Conservation (phyloP, 768 basidiomycete genomes). For the Phaeolepiota aurea region DNA sequence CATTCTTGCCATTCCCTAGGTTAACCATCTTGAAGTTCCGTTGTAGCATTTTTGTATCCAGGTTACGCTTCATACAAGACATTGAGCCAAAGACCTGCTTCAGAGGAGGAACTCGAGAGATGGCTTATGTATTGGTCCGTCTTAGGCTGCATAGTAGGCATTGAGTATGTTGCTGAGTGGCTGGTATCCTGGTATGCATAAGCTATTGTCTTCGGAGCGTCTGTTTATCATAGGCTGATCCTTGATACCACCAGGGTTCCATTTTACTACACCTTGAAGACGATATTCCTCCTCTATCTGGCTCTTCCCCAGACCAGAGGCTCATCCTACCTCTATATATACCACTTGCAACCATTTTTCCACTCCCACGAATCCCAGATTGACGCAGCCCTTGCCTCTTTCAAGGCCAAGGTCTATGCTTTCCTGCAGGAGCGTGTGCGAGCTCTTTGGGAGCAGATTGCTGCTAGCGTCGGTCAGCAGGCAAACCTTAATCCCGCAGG, state of each 20-base stretch:
- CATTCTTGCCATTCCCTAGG: not conserved
- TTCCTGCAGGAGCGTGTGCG: conserved; percentile 60
- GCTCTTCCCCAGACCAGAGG: conserved; percentile 87
- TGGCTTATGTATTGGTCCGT: conserved; percentile 99
- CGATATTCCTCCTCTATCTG: conserved; percentile 80
- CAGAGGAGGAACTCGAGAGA: conserved; percentile 78
- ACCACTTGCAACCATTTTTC: conserved; percentile 79
- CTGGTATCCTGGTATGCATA: conserved; percentile 63
- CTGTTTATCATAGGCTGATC: too few relatives aligned
- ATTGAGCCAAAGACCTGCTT: conserved; percentile 77
- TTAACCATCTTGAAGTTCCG: conserved; percentile 35
- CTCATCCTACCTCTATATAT: conserved; percentile 75
- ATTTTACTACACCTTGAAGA: conserved; percentile 79
- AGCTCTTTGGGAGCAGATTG: conserved; percentile 57
- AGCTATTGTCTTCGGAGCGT: too few relatives aligned
- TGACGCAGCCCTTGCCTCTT: conserved; percentile 65
- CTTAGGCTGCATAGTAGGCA: conserved; percentile 68
- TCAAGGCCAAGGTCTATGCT: conserved; percentile 48
- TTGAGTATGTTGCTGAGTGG: conserved; percentile 87
- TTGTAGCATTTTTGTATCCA: conserved; percentile 80
- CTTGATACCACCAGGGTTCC: conserved; percentile 57
- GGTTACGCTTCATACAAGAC: conserved; percentile 97
- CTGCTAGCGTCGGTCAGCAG: conserved; percentile 38
- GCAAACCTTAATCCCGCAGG: conserved; percentile 11
- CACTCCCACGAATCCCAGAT: conserved; percentile 76